Conservation (phyloP, 208 protist genomes). For the Kentomonas sorsogonicus region DNA sequence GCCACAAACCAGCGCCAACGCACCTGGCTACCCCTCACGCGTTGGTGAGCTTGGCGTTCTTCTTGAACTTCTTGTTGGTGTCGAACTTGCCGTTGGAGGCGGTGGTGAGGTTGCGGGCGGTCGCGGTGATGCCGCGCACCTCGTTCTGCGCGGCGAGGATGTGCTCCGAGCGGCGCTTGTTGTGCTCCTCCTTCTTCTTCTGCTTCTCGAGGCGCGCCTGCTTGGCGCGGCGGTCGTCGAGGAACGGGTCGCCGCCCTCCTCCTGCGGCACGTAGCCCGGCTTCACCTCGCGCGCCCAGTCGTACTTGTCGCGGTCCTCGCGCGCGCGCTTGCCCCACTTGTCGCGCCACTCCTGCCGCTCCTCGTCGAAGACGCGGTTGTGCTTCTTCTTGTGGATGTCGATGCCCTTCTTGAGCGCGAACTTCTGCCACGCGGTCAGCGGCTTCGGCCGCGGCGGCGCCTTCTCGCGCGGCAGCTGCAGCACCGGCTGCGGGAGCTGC, state of each 20-base stretch:
- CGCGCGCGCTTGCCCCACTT: constrained; percentile 90
- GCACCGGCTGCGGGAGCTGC: constrained; percentile 75
- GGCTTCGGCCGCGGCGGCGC: constrained; percentile 82
- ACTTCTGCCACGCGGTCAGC: constrained; percentile 91
- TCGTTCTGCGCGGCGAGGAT: constrained; percentile 64
- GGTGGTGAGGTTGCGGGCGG: constrained; percentile 65
- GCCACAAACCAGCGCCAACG: too few relatives aligned
- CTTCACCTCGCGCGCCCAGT: constrained; percentile 91
- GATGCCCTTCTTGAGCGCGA: constrained; percentile 90
- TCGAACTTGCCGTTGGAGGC: constrained; percentile 93
- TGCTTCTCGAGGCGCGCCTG: constrained; percentile 82
- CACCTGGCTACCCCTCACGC: too few relatives aligned
- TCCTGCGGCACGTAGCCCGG: constrained; percentile 76
- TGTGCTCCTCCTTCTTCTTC: constrained; percentile 90
- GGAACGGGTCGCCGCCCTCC: constrained; percentile 90
- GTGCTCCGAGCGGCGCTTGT: constrained; percentile 78
- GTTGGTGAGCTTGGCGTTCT: constrained; percentile 52
- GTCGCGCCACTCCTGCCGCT: constrained; percentile 86
- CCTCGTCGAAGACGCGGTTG: constrained; percentile 88
- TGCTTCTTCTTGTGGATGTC: constrained; percentile 85
- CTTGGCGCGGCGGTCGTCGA: constrained; percentile 82
- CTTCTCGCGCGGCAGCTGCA: constrained; percentile 90
- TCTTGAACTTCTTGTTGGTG: constrained; percentile 56
- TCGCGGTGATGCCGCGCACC: constrained; percentile 73
- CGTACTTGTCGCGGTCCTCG: constrained; percentile 85